These are phyloP conservation scores for Silene conica DNA, from an alignment of 148 eudicot genomes.

Conservation along the genomic window DNA sequence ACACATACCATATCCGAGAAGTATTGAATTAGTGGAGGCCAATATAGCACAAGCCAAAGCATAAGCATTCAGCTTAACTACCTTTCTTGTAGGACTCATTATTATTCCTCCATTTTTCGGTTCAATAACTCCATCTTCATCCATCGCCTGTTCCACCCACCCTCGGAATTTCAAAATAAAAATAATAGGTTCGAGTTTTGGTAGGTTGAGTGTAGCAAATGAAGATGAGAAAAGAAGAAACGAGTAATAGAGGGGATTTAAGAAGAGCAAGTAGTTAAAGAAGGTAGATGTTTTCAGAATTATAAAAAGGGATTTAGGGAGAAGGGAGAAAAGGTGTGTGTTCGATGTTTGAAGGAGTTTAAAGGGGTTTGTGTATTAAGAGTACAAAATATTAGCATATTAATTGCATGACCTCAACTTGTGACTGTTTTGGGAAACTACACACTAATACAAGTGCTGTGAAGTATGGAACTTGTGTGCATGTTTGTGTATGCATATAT, in stretches of 20 bases:
- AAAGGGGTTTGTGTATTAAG: background rate
- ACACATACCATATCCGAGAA: conserved; percentile 69
- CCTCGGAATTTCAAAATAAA: background rate
- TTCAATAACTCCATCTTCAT: conserved; percentile 24
- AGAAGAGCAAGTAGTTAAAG: background rate
- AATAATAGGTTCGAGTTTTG: background rate
- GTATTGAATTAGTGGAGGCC: conserved; percentile 82
- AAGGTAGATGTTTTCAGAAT: background rate
- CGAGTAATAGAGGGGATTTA: conserved; percentile 3
- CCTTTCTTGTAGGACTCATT: conserved; percentile 10
- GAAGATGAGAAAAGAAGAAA: conserved; percentile 14
- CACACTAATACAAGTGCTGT: background rate
- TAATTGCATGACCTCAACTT: conserved; percentile 17
- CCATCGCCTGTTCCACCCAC: conserved; percentile 14
- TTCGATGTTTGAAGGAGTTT: background rate
- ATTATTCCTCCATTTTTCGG: conserved; percentile 10
- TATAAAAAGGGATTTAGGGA: conserved; percentile 14
- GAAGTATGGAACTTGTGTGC: conserved; percentile 9
- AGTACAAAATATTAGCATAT: conserved; percentile 6
- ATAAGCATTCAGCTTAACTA: conserved; percentile 39
- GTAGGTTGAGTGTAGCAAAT: conserved; percentile 10
- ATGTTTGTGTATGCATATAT: background rate
- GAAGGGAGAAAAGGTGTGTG: conserved; percentile 27
- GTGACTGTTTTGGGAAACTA: background rate
- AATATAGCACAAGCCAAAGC: conserved; percentile 68